These are phyloP conservation scores for Stephanodiscus triporus DNA, from an alignment of 108 stramenopile species.

Conservation along the genomic window DNA sequence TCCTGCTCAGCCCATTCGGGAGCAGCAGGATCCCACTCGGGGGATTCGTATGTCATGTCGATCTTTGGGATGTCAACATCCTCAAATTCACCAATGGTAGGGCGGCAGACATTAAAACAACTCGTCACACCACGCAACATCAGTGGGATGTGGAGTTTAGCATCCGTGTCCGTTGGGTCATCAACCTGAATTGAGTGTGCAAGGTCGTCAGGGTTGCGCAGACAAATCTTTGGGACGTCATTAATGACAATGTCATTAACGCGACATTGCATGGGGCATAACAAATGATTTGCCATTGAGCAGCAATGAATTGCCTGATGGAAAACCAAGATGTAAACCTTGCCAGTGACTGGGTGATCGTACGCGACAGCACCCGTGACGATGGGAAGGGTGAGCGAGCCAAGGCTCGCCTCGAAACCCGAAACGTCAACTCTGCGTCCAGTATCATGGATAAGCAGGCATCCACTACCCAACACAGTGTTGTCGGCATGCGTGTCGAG, in stretches of 20 bases:
- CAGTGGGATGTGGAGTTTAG: constrained; percentile 12
- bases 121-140: constrained; percentile 9
- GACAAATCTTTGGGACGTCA: constrained; percentile 11
- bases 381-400: not conserved
- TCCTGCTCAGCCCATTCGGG: constrained; percentile 7
- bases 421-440: not conserved
- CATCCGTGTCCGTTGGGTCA: not conserved
- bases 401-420: not conserved
- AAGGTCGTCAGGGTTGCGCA: not conserved
- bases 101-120: constrained; percentile 10
- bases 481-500: not conserved
- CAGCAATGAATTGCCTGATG: constrained; percentile 26
- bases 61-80: constrained; percentile 6
- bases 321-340: constrained; percentile 19
- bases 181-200: constrained; percentile 6
- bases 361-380: constrained; percentile 15
- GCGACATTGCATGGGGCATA: constrained; percentile 38
- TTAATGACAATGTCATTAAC: constrained; percentile 4
- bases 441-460: not conserved
- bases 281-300: constrained; percentile 9
- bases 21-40: constrained; percentile 21
- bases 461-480: not conserved
- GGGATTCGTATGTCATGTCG: constrained; percentile 22
- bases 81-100: constrained; percentile 17
- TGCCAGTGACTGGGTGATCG: constrained; percentile 27